A percentile compares a stretch with the other conserved stretches of the same genome.
Conservation (phyloP, 2,329 filamentous ascomycete species). For the Neurospora crassa region DNA sequence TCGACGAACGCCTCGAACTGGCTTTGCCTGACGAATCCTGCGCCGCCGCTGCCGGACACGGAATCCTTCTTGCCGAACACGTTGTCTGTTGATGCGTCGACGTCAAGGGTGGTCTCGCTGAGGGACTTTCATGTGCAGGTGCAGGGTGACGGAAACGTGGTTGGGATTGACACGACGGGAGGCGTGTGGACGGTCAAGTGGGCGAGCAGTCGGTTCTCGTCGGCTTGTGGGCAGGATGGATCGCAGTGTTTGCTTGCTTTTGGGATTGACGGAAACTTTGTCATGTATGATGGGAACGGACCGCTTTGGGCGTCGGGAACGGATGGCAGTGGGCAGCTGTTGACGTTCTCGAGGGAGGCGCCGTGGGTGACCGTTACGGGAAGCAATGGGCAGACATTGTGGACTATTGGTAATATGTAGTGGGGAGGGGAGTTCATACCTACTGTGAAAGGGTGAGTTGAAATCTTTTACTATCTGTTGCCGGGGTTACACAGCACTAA, state of each 20-base stretch:
- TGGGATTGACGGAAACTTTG: slow-evolving; percentile 3
- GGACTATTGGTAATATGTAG: not conserved
- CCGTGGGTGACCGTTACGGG: slow-evolving; percentile 1
- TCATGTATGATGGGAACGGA: slow-evolving; percentile 3
- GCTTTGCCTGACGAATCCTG: slow-evolving; percentile 16
- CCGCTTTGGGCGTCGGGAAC: slow-evolving; percentile 2
- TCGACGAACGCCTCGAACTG: slow-evolving; percentile 18
- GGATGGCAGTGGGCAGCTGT: not conserved
- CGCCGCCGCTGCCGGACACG: slow-evolving; percentile 14
- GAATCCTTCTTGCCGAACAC: slow-evolving; percentile 11
- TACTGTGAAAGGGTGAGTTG: not conserved
- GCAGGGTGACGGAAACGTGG: slow-evolving; percentile 20
- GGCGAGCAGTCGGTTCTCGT: slow-evolving; percentile 4
- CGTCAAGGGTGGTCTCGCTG: slow-evolving; percentile 12
- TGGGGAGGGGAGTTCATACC: not conserved
- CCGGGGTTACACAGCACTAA: not conserved
- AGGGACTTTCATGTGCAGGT: slow-evolving; percentile 16
- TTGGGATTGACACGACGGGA: slow-evolving; percentile 11
- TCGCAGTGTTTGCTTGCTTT: slow-evolving; percentile 3
- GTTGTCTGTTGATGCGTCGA: slow-evolving; percentile 13
- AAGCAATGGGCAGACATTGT: not conserved
- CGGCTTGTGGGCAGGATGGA: slow-evolving; percentile 4
- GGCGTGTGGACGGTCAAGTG: slow-evolving; percentile 8
- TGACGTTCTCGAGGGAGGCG: not conserved
- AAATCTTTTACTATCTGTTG: not conserved